A percentile compares a stretch with the other conserved stretches of the same genome.
Conservation (phyloP, 768 basidiomycete genomes). For the Leccinum broughii region DNA sequence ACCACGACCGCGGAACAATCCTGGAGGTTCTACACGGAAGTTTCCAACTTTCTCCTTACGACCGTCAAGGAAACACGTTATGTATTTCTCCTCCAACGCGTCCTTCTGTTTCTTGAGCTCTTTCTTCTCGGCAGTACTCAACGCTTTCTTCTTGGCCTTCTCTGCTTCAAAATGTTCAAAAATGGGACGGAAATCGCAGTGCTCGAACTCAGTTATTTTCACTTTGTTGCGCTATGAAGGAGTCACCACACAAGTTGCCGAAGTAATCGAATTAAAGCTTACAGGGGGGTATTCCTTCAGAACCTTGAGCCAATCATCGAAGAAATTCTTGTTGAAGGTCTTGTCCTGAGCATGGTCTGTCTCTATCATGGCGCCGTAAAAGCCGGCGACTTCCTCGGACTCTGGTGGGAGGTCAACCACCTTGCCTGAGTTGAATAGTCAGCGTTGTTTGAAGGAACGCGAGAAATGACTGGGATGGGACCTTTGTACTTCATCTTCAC, state of each 20-base stretch:
- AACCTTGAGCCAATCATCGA: constrained; percentile 81
- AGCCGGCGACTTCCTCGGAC: constrained; percentile 95
- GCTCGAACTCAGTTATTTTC: constrained; percentile 71
- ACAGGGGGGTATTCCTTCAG: constrained; percentile 85
- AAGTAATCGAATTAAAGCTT: constrained; percentile 31
- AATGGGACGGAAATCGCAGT: constrained; percentile 95
- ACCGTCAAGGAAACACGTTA: constrained; percentile 86
- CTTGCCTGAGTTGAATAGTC: constrained; percentile 55
- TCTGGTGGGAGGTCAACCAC: constrained; percentile 76
- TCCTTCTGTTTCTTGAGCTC: constrained; percentile 85
- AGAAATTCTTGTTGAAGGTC: constrained; percentile 94
- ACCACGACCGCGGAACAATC: constrained; percentile 96
- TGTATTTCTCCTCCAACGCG: constrained; percentile 79
- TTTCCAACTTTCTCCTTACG: constrained; percentile 98
- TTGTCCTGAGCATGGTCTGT: constrained; percentile 89
- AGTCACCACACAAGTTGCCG: constrained; percentile 12
- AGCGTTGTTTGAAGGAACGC: constrained; percentile 12
- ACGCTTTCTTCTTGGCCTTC: constrained; percentile 88
- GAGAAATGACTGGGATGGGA: constrained; percentile 37
- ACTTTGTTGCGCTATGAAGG: constrained; percentile 60
- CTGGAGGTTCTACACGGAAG: constrained; percentile 97
- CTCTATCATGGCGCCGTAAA: constrained; percentile 91
- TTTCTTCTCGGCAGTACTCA: constrained; percentile 89
- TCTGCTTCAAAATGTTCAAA: constrained; percentile 89
- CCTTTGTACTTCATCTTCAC: constrained; percentile 97